Base-by-base conservation (phyloP, 169 alveolate genomes). In the Haemoproteus tartakovskyi region DNA sequence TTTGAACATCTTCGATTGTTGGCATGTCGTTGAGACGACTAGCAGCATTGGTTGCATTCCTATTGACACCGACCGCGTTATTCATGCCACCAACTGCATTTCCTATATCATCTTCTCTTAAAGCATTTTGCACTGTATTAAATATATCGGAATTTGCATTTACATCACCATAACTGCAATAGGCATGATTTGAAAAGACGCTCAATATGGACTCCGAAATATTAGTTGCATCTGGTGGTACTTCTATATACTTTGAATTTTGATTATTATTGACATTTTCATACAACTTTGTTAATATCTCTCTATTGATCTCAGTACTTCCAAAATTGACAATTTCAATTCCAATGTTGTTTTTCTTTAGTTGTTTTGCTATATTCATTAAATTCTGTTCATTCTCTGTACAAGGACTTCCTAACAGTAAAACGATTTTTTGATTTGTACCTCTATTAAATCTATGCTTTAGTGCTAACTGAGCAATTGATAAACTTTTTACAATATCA, bases 361-460 rank as follows among this genome's bases (percentile, higher is more conserved):
- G 79, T 27, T 87, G 85, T 40, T 94, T 95, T 21, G 98, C 99
- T 3, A 96, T 91, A 27, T 84, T 87, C 8, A 51, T 74, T 3
- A 59, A 41, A 16, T 61, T 78, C 5, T 61, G 56, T 43, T 60
- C 85, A 36, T 56, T 60, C 4, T 83, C 79, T 27, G 82, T 89
- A 26, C 90, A 47, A 3, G 99, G 99, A 61, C 98, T 94, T 3
- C 99, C 99, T 9, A 97, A 95, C 70, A 98, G 96, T 52, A 95
- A 92, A 16, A 97, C 89, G 36, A 98, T 96, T 78, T 99, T 92
- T 87, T 96, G 97, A 46, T 89, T 92, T 87, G 95, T 94, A 18
- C 92, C 87, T 79, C 95, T 98, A 80, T 98, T 96, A 36, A 90
- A 89, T 61, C 99, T 88, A 88, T 97, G 99, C 87, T 98, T 98